Conservation (phyloP, 345 rosid species). For the Eucalyptus polyanthemos region DNA sequence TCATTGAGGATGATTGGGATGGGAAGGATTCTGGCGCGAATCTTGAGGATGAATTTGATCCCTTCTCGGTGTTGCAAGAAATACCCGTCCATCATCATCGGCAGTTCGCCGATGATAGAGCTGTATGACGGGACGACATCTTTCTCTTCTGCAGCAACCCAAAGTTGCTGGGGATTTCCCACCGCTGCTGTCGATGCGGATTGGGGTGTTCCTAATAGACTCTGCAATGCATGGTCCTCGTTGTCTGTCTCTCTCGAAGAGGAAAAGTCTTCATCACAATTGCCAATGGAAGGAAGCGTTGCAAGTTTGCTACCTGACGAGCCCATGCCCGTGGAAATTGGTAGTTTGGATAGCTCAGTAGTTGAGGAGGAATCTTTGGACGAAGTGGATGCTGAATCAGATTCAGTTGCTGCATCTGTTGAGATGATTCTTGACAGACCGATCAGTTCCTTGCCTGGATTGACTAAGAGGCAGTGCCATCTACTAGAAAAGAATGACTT, state of each 20-base stretch:
- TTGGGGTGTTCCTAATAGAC: conserved; percentile 31
- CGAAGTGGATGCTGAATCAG: neutral
- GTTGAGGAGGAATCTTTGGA: conserved; percentile 1
- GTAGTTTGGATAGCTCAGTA: conserved; percentile 5
- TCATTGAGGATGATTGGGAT: conserved; percentile 25
- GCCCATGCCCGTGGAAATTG: conserved; percentile 12
- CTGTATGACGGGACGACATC: conserved; percentile 32
- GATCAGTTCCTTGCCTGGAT: conserved; percentile 46
- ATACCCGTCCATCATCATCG: conserved; percentile 67
- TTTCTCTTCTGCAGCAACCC: conserved; percentile 14
- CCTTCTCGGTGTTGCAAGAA: conserved; percentile 46
- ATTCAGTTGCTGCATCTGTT: neutral
- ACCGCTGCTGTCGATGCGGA: conserved; percentile 15
- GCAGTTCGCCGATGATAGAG: conserved; percentile 46
- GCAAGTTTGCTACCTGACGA: conserved; percentile 6
- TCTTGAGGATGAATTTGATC: conserved; percentile 25
- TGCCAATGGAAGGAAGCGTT: conserved; percentile 11
- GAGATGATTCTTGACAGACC: conserved; percentile 37
- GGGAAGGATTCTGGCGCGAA: conserved; percentile 19
- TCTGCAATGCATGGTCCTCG: conserved; percentile 36
- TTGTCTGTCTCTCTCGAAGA: conserved; percentile 16
- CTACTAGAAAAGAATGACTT: conserved; percentile 72
- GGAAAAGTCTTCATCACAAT: conserved; percentile 11
- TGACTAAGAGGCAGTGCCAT: conserved; percentile 48
- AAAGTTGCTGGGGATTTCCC: conserved; percentile 17